phyloP scores from a whole-genome alignment of 495 filamentous ascomycete genomes.

The Aspergillus sparsus region DNA sequence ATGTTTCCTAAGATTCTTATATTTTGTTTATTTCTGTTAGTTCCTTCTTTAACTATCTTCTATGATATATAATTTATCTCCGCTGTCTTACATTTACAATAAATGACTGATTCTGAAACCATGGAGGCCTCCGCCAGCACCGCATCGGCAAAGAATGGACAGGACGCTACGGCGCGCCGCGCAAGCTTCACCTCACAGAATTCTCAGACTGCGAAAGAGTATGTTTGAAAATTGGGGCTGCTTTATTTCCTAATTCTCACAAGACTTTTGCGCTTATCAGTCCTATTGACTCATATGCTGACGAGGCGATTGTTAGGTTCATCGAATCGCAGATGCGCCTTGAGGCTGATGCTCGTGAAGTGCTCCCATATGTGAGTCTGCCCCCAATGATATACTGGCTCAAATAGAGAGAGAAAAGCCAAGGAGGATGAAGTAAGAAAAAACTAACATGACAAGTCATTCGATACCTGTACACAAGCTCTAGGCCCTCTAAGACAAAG shows the following conservation, averaged over 20 bases:
- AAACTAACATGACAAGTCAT: constrained; percentile 58
- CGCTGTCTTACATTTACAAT: neutral
- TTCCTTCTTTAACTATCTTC: neutral
- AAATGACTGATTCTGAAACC: constrained; percentile 17
- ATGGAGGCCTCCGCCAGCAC: constrained; percentile 8
- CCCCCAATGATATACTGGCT: constrained; percentile 16
- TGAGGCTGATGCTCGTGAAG: constrained; percentile 92
- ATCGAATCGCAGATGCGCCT: constrained; percentile 86
- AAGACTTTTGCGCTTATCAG: too few species aligned
- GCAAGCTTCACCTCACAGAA: constrained; percentile 64
- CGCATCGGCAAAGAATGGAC: constrained; percentile 19
- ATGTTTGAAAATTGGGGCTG: constrained; percentile 25
- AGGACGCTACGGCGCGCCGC: constrained; percentile 29
- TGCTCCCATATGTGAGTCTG: constrained; percentile 77
- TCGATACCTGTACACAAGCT: constrained; percentile 86
- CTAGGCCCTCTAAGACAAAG: constrained; percentile 84
- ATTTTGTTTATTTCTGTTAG: neutral
- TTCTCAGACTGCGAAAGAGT: constrained; percentile 90
- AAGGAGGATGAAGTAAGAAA: neutral
- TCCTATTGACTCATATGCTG: too few species aligned
- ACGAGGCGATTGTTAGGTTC: constrained; percentile 54
- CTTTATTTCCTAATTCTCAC: too few species aligned
- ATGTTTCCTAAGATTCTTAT: too few species aligned
- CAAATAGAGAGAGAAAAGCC: neutral
- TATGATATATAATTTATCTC: neutral